Evolutionary conservation across 139 green algal genomes (phyloP).

Genomic region (Volvox africanus): DNA sequence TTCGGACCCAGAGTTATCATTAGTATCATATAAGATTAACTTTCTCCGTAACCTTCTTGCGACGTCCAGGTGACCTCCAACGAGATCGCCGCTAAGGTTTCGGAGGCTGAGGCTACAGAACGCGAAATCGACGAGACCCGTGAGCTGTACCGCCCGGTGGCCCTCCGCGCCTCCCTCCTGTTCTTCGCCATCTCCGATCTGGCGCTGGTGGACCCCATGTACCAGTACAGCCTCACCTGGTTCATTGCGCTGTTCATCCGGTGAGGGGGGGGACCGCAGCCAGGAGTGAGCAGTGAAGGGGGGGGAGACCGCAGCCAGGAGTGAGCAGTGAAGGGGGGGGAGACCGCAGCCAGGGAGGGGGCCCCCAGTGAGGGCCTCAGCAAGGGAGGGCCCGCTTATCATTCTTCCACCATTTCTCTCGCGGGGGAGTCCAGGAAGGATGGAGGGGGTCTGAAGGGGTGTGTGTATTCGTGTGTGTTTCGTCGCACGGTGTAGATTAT

Average conservation of each 20-base stretch:
- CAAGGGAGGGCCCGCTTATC: too few relatives aligned
- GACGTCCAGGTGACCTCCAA: conserved; percentile 74
- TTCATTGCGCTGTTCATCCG: conserved; percentile 54
- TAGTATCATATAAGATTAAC: too few relatives aligned
- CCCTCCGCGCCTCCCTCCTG: conserved; percentile 74
- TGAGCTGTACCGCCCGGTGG: conserved; percentile 83
- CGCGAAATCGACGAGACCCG: conserved; percentile 80
- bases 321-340: not conserved
- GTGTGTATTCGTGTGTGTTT: too few relatives aligned
- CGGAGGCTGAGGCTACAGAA: conserved; percentile 81
- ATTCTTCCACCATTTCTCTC: too few relatives aligned
- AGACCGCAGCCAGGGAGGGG: not conserved
- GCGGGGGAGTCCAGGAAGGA: too few relatives aligned
- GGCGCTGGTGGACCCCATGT: conserved; percentile 86
- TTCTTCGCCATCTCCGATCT: conserved; percentile 89
- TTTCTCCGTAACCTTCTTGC: not conserved
- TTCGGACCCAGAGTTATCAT: too few relatives aligned
- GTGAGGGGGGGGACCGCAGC: conserved; percentile 7
- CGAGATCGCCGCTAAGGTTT: conserved; percentile 77
- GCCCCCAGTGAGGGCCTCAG: too few relatives aligned
- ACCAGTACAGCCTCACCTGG: conserved; percentile 80
- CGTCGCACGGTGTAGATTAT: too few relatives aligned
- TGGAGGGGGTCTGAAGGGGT: too few relatives aligned
- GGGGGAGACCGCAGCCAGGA: not conserved
- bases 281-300: not conserved